Percentiles rank a stretch among this genome's conserved stretches.
phyloP scores from a whole-genome alignment of 768 basidiomycete genomes.

The Xerocomellus dryophilus region DNA sequence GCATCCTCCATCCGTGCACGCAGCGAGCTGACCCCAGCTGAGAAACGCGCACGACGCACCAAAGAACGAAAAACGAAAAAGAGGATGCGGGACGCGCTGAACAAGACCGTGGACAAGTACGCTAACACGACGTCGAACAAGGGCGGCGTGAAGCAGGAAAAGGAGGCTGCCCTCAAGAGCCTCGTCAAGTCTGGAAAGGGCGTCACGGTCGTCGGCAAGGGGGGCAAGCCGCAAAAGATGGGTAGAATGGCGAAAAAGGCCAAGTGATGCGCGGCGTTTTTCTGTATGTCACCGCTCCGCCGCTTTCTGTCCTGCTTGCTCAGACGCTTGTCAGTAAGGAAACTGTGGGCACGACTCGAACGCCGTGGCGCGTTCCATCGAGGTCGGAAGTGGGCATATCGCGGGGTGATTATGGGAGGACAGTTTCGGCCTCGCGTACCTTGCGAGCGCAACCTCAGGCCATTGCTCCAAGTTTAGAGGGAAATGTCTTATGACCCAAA shows the following conservation, averaged over 20 bases:
- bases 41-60: slow-evolving; percentile 71
- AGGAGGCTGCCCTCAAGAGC: slow-evolving; percentile 76
- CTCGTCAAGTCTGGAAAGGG: slow-evolving; percentile 84
- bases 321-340: background rate
- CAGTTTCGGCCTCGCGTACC: background rate
- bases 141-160: slow-evolving; percentile 66
- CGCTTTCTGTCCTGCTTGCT: background rate
- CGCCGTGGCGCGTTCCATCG: background rate
- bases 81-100: slow-evolving; percentile 61
- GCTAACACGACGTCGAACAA: slow-evolving; percentile 42
- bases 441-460: background rate
- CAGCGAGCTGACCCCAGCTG: slow-evolving; percentile 79
- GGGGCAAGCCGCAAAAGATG: slow-evolving; percentile 34
- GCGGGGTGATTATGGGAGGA: background rate
- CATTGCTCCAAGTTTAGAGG: background rate
- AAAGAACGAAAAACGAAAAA: slow-evolving; percentile 70
- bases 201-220: slow-evolving; percentile 84
- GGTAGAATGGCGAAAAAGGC: slow-evolving; percentile 15
- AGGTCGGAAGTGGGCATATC: background rate
- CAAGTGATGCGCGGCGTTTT: slow-evolving; percentile 17
- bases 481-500: background rate
- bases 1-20: slow-evolving; percentile 51
- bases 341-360: background rate
- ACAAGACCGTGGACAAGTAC: slow-evolving; percentile 62
- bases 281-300: slow-evolving; percentile 1